Base-by-base conservation (phyloP, 805 yeast species). In the Candida railenensis region DNA sequence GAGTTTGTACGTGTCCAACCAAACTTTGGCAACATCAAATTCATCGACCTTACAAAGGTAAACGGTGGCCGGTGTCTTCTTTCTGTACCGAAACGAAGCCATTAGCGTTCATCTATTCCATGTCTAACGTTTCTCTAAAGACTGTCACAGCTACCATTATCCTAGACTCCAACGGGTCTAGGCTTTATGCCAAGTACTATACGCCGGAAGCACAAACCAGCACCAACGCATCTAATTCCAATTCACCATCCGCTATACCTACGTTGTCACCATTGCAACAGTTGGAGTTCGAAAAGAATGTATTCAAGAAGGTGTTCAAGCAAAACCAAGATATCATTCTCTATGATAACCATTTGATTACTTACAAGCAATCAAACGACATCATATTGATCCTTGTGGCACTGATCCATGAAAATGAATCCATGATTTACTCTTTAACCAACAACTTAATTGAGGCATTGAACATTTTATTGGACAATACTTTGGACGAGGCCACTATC, bases 301-400 rank as follows among this genome's bases (percentile, higher is more conserved):
- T 94, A 36, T 85, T 84, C 58, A 63, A 69, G 39, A 94, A 91
- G 66, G 84, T 96, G n/a, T 79, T 79, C 65, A 88, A 89, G 58
- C 83, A 83, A 52, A 82, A 86, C 59, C 80, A 86, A 43, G 98
- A 91, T 58, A 82, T 94, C 46, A 68, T 89, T 50, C 73, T 94
- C 39, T 85, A 82, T 60, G 96, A 90, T 58, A 81, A 81, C 61
- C 85, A 84, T 53, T 73, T 89, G 50, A 83, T 91, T 34, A 85
- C 89, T n/a, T 94, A 90, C 70, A 90, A 88, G 66, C 95, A 90
- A 65, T 73, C 80, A 49, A 77, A 88, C 45, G 98, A 94, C 62
- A 77, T 85, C 37, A 66, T 86, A 21, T 64, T 94, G 46, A 82
- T 85, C 55, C 62, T 91, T 41, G 79, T 89, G 45, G 92, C 92